These are phyloP conservation scores for Aureobasidium sp. DNA, from an alignment of 2,329 filamentous ascomycete species.

Conservation along the genomic window DNA sequence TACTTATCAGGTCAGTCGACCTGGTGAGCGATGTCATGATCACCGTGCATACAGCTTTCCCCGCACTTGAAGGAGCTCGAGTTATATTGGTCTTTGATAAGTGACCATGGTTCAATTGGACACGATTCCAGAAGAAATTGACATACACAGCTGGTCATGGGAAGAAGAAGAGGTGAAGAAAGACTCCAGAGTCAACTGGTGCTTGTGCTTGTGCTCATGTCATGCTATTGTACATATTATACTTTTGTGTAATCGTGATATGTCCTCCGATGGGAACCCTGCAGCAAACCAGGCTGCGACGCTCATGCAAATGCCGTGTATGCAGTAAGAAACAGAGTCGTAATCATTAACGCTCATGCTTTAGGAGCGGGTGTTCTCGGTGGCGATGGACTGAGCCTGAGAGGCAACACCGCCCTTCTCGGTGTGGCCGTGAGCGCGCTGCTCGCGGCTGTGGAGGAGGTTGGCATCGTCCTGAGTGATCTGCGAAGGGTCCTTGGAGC, in stretches of 20 bases:
- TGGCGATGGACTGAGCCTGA: slow-evolving; percentile 24
- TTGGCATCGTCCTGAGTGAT: slow-evolving; percentile 27
- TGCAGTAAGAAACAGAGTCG: not conserved
- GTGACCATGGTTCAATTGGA: not conserved
- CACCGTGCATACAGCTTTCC: slow-evolving; percentile 2
- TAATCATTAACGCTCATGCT: not conserved
- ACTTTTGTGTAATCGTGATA: slow-evolving; percentile 13
- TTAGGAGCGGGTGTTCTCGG: slow-evolving; percentile 19
- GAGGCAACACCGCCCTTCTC: slow-evolving; percentile 27
- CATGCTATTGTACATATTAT: slow-evolving; percentile 6
- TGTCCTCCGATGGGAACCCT: not conserved
- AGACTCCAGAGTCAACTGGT: not conserved
- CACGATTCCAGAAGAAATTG: not conserved
- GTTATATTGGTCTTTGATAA: not conserved
- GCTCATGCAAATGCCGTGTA: not conserved
- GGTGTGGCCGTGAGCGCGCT: slow-evolving; percentile 24
- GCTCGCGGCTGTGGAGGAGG: slow-evolving; percentile 24
- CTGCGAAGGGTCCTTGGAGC: slow-evolving; percentile 25
- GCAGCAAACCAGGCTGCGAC: not conserved
- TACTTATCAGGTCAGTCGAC: not conserved
- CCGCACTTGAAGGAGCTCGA: not conserved
- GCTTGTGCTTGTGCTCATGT: not conserved
- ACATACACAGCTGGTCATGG: too few species aligned
- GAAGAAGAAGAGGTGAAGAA: not conserved
- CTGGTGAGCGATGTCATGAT: not conserved